Percentiles rank a stretch among this genome's conserved stretches.
These are phyloP conservation scores for Shiraia bambusicola DNA, from an alignment of 2,329 filamentous ascomycete species.

Conservation along the genomic window DNA sequence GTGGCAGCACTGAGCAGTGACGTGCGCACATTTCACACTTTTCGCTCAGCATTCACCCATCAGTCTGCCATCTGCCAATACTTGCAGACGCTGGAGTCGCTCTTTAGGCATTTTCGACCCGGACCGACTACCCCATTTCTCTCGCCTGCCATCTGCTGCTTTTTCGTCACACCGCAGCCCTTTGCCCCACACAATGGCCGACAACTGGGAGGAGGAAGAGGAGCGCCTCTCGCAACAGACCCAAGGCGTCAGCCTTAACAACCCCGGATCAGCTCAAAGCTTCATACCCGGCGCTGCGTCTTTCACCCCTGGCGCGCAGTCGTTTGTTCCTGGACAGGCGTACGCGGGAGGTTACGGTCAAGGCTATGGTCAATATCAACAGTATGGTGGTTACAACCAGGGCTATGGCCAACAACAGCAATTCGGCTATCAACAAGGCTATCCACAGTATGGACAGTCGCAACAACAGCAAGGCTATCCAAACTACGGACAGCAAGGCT, in stretches of 20 bases:
- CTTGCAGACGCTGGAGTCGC: conserved; percentile 9
- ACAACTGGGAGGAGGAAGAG: conserved; percentile 94
- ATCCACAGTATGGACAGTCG: conserved; percentile 6
- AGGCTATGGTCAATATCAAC: conserved; percentile 36
- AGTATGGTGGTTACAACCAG: conserved; percentile 41
- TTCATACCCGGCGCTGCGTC: conserved; percentile 69
- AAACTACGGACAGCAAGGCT: conserved; percentile 17
- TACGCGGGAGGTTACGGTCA: conserved; percentile 52
- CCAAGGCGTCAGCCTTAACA: conserved; percentile 38
- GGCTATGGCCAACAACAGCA: conserved; percentile 24
- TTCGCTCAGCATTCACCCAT: conserved; percentile 20
- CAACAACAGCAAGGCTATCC: conserved; percentile 22
- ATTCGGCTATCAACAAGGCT: conserved; percentile 15
- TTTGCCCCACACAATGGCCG: conserved; percentile 63
- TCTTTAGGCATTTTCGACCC: conserved; percentile 5
- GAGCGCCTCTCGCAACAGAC: conserved; percentile 72
- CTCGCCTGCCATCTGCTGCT: conserved; percentile 2
- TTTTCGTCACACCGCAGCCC: conserved; percentile 9
- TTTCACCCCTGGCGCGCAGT: conserved; percentile 71
- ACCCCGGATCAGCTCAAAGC: conserved; percentile 18
- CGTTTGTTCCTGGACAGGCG: conserved; percentile 71
- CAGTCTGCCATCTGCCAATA: conserved; percentile 5
- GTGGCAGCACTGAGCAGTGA: conserved; percentile 25
- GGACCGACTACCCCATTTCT: neutral
- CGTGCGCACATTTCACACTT: conserved; percentile 23